Evolutionary conservation across 768 basidiomycete genomes (phyloP).

Genomic region (Megacollybia marginata): DNA sequence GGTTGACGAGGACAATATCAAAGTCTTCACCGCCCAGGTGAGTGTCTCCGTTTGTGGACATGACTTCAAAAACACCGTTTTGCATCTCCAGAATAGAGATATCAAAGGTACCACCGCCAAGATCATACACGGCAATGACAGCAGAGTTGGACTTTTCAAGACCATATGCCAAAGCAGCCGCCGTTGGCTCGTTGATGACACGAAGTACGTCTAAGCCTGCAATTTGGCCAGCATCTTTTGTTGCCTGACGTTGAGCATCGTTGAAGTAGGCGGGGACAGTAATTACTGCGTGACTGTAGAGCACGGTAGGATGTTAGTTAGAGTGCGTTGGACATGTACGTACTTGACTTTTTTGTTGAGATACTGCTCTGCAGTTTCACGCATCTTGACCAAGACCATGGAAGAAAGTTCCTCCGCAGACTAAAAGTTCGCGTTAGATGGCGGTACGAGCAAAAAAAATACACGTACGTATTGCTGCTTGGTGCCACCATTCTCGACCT

Average conservation of each 20-base stretch:
- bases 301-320: conserved; percentile 1
- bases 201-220: conserved; percentile 96
- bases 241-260: conserved; percentile 98
- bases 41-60: conserved; percentile 99
- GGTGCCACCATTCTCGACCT: conserved; percentile 84
- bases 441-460: background rate
- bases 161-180: conserved; percentile 97
- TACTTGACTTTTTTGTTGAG: conserved; percentile 92
- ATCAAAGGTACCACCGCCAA: conserved; percentile 99
- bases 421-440: conserved; percentile 30
- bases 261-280: conserved; percentile 99
- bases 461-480: conserved; percentile 66
- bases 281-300: conserved; percentile 71
- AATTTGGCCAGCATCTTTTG: conserved; percentile 95
- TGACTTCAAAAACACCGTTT: conserved; percentile 99
- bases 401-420: conserved; percentile 82
- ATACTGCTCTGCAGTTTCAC: conserved; percentile 90
- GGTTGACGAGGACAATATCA: conserved; percentile 81
- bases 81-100: conserved; percentile 99
- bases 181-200: conserved; percentile 98
- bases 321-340: conserved; percentile 27
- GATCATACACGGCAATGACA: conserved; percentile 96
- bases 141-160: conserved; percentile 80
- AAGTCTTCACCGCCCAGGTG: conserved; percentile 97
- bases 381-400: conserved; percentile 89